Conservation (phyloP, 305 asterid genomes). For the Fraxinus ornus region DNA sequence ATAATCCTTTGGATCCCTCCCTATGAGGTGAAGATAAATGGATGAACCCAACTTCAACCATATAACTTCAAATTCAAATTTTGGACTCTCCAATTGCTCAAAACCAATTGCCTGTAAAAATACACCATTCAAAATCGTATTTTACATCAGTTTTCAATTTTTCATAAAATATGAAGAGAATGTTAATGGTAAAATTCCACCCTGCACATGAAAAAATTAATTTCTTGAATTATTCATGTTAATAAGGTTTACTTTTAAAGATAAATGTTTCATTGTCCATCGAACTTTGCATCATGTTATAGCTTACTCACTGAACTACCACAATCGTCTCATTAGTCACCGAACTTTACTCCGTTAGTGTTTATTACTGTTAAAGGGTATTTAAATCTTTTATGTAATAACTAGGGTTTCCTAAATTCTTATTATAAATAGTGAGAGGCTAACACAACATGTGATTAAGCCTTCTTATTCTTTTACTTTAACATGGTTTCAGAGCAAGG, state of each 20-base stretch:
- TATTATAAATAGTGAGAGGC: too few relatives aligned
- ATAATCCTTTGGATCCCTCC: conserved; percentile 51
- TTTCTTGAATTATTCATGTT: neutral
- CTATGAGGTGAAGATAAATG: conserved; percentile 67
- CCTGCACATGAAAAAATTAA: neutral
- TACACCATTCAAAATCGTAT: conserved; percentile 2
- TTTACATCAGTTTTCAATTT: neutral
- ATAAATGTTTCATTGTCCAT: too few relatives aligned
- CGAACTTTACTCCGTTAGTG: too few relatives aligned
- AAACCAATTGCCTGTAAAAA: conserved; percentile 61
- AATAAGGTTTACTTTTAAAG: neutral
- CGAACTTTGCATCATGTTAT: too few relatives aligned
- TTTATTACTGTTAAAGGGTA: too few relatives aligned
- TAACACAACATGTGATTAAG: too few relatives aligned
- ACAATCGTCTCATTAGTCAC: too few relatives aligned
- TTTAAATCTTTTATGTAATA: too few relatives aligned
- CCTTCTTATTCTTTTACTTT: too few relatives aligned
- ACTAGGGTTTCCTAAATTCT: too few relatives aligned
- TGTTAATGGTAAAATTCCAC: neutral
- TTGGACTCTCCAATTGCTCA: conserved; percentile 67
- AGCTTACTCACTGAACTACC: too few relatives aligned
- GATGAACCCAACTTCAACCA: conserved; percentile 77
- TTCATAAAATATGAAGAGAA: neutral
- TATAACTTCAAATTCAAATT: conserved; percentile 56
- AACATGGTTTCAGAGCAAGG: too few relatives aligned